A percentile compares a stretch with the other conserved stretches of the same genome.
These are phyloP conservation scores for Haplosporangium sp. DNA, from an alignment of 371 early-diverging fungal species.

Conservation along the genomic window DNA sequence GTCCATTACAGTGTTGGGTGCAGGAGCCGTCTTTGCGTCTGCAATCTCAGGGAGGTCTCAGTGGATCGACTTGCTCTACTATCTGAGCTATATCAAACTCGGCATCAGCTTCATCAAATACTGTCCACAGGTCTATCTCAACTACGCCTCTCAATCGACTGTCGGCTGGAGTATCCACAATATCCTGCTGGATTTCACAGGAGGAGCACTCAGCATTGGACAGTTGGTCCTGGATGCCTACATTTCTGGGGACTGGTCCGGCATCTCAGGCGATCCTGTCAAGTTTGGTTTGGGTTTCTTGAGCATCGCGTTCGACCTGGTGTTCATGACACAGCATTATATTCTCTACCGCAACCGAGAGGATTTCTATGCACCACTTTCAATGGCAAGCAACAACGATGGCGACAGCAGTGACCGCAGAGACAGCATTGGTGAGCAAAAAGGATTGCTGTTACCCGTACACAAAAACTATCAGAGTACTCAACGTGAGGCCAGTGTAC, in stretches of 20 bases:
- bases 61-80: conserved; percentile 78
- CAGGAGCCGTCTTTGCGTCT: conserved; percentile 48
- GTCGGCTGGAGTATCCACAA: conserved; percentile 94
- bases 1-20: conserved; percentile 54
- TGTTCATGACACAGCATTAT: conserved; percentile 90
- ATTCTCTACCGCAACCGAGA: conserved; percentile 69
- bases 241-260: conserved; percentile 74
- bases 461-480: conserved; percentile 11
- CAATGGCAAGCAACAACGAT: conserved; percentile 11
- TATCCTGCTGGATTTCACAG: conserved; percentile 91
- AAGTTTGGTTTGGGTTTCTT: conserved; percentile 84
- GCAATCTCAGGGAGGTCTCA: conserved; percentile 48
- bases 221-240: conserved; percentile 87
- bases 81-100: conserved; percentile 85
- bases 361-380: conserved; percentile 50
- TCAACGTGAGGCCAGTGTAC: background rate
- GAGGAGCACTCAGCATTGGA: conserved; percentile 82
- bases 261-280: conserved; percentile 74
- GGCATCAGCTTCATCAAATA: conserved; percentile 86
- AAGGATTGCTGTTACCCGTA: conserved; percentile 6
- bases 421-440: background rate
- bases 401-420: conserved; percentile 2
- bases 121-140: conserved; percentile 87
- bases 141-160: conserved; percentile 83
- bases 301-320: conserved; percentile 82